Evolutionary conservation across 441 rosid genomes (phyloP).

Genomic region (Sinapis alba): DNA sequence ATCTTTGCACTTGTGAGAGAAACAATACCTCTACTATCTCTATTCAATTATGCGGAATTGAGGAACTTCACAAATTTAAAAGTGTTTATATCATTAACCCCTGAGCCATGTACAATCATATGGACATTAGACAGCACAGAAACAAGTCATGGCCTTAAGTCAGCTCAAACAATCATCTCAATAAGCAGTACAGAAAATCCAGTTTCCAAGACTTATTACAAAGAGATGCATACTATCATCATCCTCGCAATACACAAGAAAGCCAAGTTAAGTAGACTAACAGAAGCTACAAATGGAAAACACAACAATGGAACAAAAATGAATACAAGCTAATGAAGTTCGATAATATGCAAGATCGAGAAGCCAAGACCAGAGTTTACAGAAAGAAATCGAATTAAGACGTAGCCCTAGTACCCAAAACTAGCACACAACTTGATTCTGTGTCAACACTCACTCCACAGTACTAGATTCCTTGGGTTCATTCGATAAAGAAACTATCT

Average conservation of each 20-base stretch:
- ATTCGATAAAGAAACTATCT: constrained; percentile 2
- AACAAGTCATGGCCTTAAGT: neutral
- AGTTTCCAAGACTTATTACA: neutral
- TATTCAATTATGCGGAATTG: neutral
- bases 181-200: constrained; percentile 6
- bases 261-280: constrained; percentile 2
- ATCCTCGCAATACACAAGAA: neutral
- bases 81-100: neutral
- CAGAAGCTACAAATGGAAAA: neutral
- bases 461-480: neutral
- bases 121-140: too few relatives aligned
- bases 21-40: neutral
- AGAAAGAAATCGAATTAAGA: constrained; percentile 1
- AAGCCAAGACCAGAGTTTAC: neutral
- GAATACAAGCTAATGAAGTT: neutral
- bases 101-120: neutral
- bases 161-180: constrained; percentile 2
- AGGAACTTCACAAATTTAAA: constrained; percentile 3
- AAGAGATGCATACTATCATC: neutral
- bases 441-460: constrained; percentile 4
- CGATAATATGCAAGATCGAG: constrained; percentile 1
- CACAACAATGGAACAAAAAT: constrained; percentile 8
- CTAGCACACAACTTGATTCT: neutral
- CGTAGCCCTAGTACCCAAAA: constrained; percentile 21
- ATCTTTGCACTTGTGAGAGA: neutral